Conservation (phyloP, 352 stramenopile genomes). For the Sclerospora graminicola region DNA sequence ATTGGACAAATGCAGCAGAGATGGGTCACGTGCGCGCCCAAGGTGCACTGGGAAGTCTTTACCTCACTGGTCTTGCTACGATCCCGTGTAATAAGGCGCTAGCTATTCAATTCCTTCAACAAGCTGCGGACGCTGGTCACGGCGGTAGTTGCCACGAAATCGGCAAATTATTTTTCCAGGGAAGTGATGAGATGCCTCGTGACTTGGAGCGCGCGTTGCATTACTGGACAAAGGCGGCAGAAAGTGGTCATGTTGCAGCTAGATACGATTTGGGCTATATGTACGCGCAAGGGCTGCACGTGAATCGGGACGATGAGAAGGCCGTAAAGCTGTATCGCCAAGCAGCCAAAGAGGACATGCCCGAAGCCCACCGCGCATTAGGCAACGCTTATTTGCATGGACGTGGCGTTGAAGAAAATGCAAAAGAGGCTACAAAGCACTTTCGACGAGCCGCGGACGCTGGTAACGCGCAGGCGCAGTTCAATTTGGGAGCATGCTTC, state of each 20-base stretch:
- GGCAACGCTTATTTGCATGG: slow-evolving; percentile 47
- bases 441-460: slow-evolving; percentile 54
- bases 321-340: slow-evolving; percentile 47
- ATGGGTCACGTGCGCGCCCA: slow-evolving; percentile 60
- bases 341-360: slow-evolving; percentile 51
- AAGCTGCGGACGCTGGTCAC: slow-evolving; percentile 59
- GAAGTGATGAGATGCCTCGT: slow-evolving; percentile 18
- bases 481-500: slow-evolving; percentile 73
- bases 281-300: slow-evolving; percentile 64
- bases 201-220: slow-evolving; percentile 33
- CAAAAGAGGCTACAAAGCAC: slow-evolving; percentile 30
- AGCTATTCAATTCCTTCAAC: slow-evolving; percentile 41
- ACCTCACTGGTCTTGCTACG: slow-evolving; percentile 42
- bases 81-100: slow-evolving; percentile 38
- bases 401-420: slow-evolving; percentile 18
- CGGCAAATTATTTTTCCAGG: slow-evolving; percentile 62
- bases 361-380: slow-evolving; percentile 53
- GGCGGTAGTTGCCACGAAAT: slow-evolving; percentile 62
- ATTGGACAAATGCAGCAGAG: slow-evolving; percentile 73
- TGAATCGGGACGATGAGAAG: slow-evolving; percentile 41
- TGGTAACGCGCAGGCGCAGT: slow-evolving; percentile 51
- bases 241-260: slow-evolving; percentile 55
- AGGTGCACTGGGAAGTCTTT: slow-evolving; percentile 60
- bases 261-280: slow-evolving; percentile 68
- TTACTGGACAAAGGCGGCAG: slow-evolving; percentile 57